A percentile compares a stretch with the other conserved stretches of the same genome.
Evolutionary conservation across 1,284 basidiomycete species (phyloP).

Genomic region (Cutaneotrichosporon sp.): DNA sequence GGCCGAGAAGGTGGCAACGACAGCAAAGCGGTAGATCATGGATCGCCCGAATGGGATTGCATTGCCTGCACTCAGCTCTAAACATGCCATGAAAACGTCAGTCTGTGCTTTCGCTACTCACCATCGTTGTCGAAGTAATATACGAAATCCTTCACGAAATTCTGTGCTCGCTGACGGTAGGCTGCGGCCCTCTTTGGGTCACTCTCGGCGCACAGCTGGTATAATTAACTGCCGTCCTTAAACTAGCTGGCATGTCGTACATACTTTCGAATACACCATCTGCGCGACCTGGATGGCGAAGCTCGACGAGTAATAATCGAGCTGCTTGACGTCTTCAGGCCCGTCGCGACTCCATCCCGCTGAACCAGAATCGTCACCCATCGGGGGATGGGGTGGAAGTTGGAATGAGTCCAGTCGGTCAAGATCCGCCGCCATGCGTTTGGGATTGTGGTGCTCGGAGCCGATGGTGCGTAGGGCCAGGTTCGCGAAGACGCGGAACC

Average conservation of each 20-base stretch:
- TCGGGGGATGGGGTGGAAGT: slow-evolving; percentile 49
- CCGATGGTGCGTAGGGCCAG: slow-evolving; percentile 62
- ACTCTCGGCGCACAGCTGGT: slow-evolving; percentile 48
- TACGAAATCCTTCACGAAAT: slow-evolving; percentile 65
- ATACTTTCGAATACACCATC: slow-evolving; percentile 60
- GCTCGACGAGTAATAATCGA: slow-evolving; percentile 72
- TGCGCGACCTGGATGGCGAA: slow-evolving; percentile 74
- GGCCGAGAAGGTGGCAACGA: slow-evolving; percentile 71
- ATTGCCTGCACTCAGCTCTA: slow-evolving; percentile 54
- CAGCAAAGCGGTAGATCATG: slow-evolving; percentile 70
- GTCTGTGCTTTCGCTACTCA: too few relatives aligned
- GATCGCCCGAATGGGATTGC: slow-evolving; percentile 71
- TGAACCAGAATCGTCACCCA: slow-evolving; percentile 47
- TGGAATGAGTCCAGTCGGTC: slow-evolving; percentile 74
- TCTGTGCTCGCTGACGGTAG: slow-evolving; percentile 59
- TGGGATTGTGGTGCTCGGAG: slow-evolving; percentile 56
- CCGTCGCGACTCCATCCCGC: slow-evolving; percentile 69
- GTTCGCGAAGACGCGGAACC: slow-evolving; percentile 76
- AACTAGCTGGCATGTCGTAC: not conserved
- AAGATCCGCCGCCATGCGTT: slow-evolving; percentile 66
- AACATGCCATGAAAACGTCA: too few relatives aligned
- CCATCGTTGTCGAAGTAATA: slow-evolving; percentile 70
- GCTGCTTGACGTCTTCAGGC: slow-evolving; percentile 67
- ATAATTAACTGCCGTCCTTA: not conserved
- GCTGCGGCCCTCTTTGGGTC: slow-evolving; percentile 63